Conservation (phyloP, 805 yeast genomes). For the Myxozyma neotropica region DNA sequence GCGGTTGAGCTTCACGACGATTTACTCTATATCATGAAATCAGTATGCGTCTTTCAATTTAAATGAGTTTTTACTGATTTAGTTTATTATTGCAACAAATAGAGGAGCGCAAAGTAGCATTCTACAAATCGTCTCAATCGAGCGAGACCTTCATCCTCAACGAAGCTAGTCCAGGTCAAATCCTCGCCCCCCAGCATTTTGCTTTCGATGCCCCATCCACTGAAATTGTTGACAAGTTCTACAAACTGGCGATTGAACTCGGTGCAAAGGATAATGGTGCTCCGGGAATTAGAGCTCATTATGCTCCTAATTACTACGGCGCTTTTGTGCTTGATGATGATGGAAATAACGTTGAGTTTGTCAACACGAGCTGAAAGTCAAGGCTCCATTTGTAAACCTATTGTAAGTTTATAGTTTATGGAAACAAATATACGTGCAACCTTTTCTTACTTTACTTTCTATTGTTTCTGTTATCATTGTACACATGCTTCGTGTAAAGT, state of each 20-base stretch:
- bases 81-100: too few relatives aligned
- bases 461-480: too few relatives aligned
- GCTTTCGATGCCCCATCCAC: conserved; percentile 4
- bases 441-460: too few relatives aligned
- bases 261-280: conserved; percentile 17
- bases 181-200: conserved; percentile 3
- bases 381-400: too few relatives aligned
- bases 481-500: too few relatives aligned
- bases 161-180: neutral
- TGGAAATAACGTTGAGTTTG: conserved; percentile 21
- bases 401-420: too few relatives aligned
- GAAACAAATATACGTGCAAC: too few relatives aligned
- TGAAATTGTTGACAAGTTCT: conserved; percentile 5
- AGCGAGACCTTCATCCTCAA: neutral
- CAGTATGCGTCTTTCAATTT: too few relatives aligned
- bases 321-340: conserved; percentile 17
- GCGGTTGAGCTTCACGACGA: neutral
- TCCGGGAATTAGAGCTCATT: conserved; percentile 10
- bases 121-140: neutral
- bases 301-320: conserved; percentile 14
- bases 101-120: neutral
- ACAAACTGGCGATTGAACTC: conserved; percentile 3
- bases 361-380: neutral
- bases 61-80: neutral
- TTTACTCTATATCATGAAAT: too few relatives aligned